phyloP scores from a whole-genome alignment of 768 basidiomycete genomes.

The Podaxis sp. region DNA sequence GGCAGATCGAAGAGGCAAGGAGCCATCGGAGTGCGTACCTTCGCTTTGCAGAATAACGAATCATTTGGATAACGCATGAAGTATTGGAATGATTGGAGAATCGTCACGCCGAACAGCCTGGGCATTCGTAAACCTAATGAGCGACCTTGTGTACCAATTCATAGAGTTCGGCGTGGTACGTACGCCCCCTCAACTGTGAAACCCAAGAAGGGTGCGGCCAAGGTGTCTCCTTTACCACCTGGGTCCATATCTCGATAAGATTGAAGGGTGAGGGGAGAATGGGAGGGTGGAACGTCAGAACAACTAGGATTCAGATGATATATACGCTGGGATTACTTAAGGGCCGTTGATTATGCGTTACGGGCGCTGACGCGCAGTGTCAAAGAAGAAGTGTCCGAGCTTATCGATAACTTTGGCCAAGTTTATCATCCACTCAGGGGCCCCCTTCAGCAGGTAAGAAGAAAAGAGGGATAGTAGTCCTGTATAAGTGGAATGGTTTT shows the following conservation, averaged over 20 bases:
- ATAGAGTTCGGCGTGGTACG: background rate
- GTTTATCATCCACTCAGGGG: too few species aligned
- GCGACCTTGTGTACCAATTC: background rate
- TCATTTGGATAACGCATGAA: constrained; percentile 3
- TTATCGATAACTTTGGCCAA: too few species aligned
- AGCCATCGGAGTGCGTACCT: background rate
- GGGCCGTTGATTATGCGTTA: too few species aligned
- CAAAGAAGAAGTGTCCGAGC: too few species aligned
- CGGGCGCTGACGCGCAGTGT: too few species aligned
- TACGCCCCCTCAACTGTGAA: background rate
- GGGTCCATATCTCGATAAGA: background rate
- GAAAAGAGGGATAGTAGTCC: too few species aligned
- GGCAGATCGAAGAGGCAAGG: background rate
- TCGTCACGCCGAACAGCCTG: background rate
- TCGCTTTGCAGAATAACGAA: background rate
- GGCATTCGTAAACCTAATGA: background rate
- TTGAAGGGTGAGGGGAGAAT: background rate
- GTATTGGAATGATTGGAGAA: constrained; percentile 2
- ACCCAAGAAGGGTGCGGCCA: background rate
- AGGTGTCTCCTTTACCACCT: background rate
- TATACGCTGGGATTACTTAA: too few species aligned
- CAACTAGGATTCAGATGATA: too few species aligned
- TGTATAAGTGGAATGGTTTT: too few species aligned
- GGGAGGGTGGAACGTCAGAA: too few species aligned
- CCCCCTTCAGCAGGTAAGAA: too few species aligned